Evolutionary conservation across 2,329 filamentous ascomycete genomes (phyloP), one percentile per base, ranked within the genome.

Genomic region (Xylariaceae sp.): DNA sequence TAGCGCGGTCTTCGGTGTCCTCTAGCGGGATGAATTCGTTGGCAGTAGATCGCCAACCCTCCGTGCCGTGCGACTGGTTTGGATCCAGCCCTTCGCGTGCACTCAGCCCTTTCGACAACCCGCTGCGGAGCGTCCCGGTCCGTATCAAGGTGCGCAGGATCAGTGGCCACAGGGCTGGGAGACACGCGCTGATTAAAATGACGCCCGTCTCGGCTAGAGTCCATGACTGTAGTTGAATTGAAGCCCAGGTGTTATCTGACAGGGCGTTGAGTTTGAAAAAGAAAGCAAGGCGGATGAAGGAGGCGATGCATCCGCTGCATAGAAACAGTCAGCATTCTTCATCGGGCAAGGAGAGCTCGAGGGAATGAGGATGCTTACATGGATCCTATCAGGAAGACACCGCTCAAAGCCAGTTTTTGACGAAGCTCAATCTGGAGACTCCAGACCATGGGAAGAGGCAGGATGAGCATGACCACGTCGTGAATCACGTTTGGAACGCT

Each of bases 331-430:
- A 53, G 29, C 12, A 49, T 5, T 1, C 21, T 1, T 34, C 16
- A 3, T 15, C n/a, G 16, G 3, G 22, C 1, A 29, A 16, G 18
- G n/a, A 8, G 13, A 10, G 6, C 15, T n/a, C 13, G 26, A 29
- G 6, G 39, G 22, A 19, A 16, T 26, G 15, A 32, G 30, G 9
- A 46, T 16, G 5, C 58, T 53, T 41, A 58, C 58, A 60, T 53
- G 16, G 58, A 60, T 16, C 51, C 56, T 19, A 60, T 47, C 49
- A 60, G 29, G 44, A 60, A 60, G 10, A 58, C 56, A 13, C 41
- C 49, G n/a, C 30, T 55, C 44, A 60, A 37, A 30, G 58, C 58
- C 2, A 59, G 36, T 36, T 61, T 61, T 29, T 57, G 46, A 9
- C 52, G 54, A 18, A 56, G 26, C 3, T 43, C 45, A 29, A 61